Base-by-base conservation (phyloP, 257 asterid species). In the Galeopsis tetrahit region DNA sequence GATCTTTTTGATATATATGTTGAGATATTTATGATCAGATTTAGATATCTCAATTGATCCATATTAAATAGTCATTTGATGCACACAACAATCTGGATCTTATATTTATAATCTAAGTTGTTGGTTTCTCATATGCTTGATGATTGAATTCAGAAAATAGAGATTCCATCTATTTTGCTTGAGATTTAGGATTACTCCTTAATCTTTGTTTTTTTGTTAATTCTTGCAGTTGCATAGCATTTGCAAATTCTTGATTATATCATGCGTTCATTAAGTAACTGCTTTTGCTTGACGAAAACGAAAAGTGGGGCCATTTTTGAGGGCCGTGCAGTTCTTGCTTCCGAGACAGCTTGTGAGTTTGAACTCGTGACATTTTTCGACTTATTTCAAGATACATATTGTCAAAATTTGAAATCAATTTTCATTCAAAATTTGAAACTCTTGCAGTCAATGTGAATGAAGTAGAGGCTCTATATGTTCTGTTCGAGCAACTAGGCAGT, bases 271-370 rank as follows among this genome's bases (percentile, higher is more conserved):
- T 38, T 84, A 67, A 56, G 77, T 58, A 79, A 66, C 75, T 91
- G 83, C 48, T 87, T 91, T 75, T 74, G 94, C 79, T 75, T 75
- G 72, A 67, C 82, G 31, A 89, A 68, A 72, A 55, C 78, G 6
- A 80, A 75, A 60, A 55, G 38, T 4, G 59, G 78, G 15, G 75
- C 87, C 31, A 82, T 75, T 3, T 80, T 80, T 10, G 84, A 82
- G 55, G 79, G 82, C 13, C 88, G 76, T 61, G 77, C 69, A 2
- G 13, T 65, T 59, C 91, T 91, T 40, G 96, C 96, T 79, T 82
- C 96, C 62, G 86, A 85, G 83, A 91, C 97, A 65, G 76, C 83
- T 53, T 91, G 97, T 91, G 80, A 91, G 96, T 82, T 55, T 49
- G 2, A 71, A 33, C 38, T 48, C 9, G 36, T 52, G 11, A 28